Evolutionary conservation across 257 asterid species (phyloP).

Genomic region (Solanum okadae): DNA sequence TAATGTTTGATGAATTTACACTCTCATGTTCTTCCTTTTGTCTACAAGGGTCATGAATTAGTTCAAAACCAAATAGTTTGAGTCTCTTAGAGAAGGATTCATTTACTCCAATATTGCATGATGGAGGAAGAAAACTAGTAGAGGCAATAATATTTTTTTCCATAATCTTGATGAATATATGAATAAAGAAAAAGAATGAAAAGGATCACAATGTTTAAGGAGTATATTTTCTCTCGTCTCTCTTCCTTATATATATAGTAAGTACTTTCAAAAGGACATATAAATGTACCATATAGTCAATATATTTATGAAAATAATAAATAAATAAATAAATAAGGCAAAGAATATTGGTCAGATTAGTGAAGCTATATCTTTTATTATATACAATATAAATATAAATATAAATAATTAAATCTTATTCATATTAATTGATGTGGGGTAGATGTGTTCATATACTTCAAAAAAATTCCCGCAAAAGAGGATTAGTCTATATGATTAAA

Average conservation of each 20-base stretch:
- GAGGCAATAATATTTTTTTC: conserved; percentile 16
- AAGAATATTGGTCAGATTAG: conserved; percentile 39
- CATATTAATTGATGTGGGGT: conserved; percentile 12
- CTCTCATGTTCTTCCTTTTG: conserved; percentile 35
- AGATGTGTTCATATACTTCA: conserved; percentile 16
- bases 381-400: conserved; percentile 3
- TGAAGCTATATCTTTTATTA: conserved; percentile 39
- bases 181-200: not conserved
- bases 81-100: conserved; percentile 30
- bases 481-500: conserved; percentile 22
- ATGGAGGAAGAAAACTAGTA: conserved; percentile 4
- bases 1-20: conserved; percentile 43
- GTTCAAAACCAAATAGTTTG: conserved; percentile 64
- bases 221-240: conserved; percentile 1
- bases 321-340: not conserved
- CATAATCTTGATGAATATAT: conserved; percentile 16
- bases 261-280: conserved; percentile 9
- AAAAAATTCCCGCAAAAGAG: conserved; percentile 45
- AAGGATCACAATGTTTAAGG: not conserved
- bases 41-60: conserved; percentile 12
- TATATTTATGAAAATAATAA: conserved; percentile 12
- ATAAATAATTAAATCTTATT: not conserved
- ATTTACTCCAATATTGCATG: conserved; percentile 9
- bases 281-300: conserved; percentile 33
- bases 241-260: conserved; percentile 18